Base-by-base conservation (phyloP, 306 rosid genomes). In the Spatholobus suberectus region DNA sequence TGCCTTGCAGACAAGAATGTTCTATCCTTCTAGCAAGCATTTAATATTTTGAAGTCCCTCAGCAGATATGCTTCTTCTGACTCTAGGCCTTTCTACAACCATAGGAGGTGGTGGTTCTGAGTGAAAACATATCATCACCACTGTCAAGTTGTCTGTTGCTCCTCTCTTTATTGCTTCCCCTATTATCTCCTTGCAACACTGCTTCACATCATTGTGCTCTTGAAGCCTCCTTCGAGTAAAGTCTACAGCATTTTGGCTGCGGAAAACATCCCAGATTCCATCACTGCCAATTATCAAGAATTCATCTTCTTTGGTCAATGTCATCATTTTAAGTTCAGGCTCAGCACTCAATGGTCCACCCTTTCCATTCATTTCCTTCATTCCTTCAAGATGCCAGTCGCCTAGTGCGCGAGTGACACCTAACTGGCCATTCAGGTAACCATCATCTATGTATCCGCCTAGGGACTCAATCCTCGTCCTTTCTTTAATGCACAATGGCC, bases 371-470 rank as follows among this genome's bases (percentile, higher is more conserved):
- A 13, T 71, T 47, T 87, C 94, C 86, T 96, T 96, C 97, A 96
- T 83, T 74, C 99, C 99, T 86, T 94, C 95, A 9, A 96, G 91
- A 70, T 96, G 98, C 99, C 99, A 96, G 68, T 96, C 87, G 4
- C 99, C 99, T 73, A 96, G 68, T 1, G 99, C 99, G 0, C 99
- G 97, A 0, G 99, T 94, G 5, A 96, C 95, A 0, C 92, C 94
- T 69, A 96, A 75, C 84, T 83, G 87, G 15, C 94, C 98, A 49
- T 96, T 96, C 58, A 96, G 90, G 78, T 87, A 92, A 74, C 89
- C 97, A 21, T 90, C 96, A 29, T 89, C 90, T 0, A 94, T 6
- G 79, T 69, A 92, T 82, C 97, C 99, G 4, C 99, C 99, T 5
- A 94, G 73, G 0, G 97, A 90, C 87, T 94, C 97, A 0, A 96